These are phyloP conservation scores for Vitellaria paradoxa DNA, from an alignment of 179 eudicot species.

Conservation along the genomic window DNA sequence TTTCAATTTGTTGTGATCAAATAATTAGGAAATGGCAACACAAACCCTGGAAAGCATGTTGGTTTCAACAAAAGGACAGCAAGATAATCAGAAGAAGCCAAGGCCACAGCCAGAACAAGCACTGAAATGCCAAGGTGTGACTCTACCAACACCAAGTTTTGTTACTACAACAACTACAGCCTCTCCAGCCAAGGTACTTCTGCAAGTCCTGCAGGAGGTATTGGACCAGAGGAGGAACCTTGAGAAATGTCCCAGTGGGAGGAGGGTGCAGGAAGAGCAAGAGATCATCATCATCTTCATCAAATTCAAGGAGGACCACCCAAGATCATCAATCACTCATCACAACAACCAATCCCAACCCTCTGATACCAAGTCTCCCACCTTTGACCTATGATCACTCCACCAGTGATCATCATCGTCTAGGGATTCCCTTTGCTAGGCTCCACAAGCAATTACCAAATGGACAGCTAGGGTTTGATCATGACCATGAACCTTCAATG, in stretches of 20 bases:
- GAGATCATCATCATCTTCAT: slow-evolving; percentile 20
- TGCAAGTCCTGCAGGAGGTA: slow-evolving; percentile 42
- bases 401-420: neutral
- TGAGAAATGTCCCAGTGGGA: slow-evolving; percentile 44
- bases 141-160: slow-evolving; percentile 39
- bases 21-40: slow-evolving; percentile 28
- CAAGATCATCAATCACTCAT: slow-evolving; percentile 16
- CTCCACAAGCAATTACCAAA: slow-evolving; percentile 19
- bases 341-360: slow-evolving; percentile 14
- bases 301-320: slow-evolving; percentile 7
- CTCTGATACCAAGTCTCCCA: slow-evolving; percentile 9
- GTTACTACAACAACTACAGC: slow-evolving; percentile 49
- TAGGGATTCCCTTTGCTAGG: slow-evolving; percentile 28
- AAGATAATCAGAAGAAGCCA: slow-evolving; percentile 35
- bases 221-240: slow-evolving; percentile 41
- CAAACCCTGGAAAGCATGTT: slow-evolving; percentile 52
- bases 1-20: neutral
- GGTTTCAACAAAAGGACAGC: slow-evolving; percentile 32
- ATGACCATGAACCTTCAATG: slow-evolving; percentile 17
- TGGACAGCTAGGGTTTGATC: slow-evolving; percentile 21
- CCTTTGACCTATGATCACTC: slow-evolving; percentile 18
- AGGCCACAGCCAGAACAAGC: slow-evolving; percentile 36
- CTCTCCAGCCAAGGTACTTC: slow-evolving; percentile 48
- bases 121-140: slow-evolving; percentile 40
- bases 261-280: slow-evolving; percentile 47